Evolutionary conservation across 441 rosid species (phyloP).

Genomic region (Erodium trifolium): DNA sequence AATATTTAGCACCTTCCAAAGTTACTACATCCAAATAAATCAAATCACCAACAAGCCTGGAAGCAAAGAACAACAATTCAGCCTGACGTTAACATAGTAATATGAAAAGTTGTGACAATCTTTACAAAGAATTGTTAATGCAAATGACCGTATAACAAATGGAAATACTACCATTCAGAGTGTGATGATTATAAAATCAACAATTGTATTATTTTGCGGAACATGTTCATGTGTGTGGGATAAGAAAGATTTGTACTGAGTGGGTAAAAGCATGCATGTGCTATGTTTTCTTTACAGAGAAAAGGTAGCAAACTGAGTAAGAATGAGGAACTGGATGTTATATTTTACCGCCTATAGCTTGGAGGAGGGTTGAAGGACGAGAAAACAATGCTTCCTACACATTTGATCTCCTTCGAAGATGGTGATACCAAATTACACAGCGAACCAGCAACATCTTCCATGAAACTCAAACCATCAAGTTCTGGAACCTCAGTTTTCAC

Average conservation of each 20-base stretch:
- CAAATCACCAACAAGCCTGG: conserved; percentile 94
- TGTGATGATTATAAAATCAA: background rate
- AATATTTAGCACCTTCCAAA: conserved; percentile 73
- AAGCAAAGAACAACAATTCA: background rate
- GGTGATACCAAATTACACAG: conserved; percentile 52
- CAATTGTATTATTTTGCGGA: no score
- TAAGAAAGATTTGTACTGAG: background rate
- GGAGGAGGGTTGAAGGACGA: conserved; percentile 99
- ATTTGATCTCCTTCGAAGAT: conserved; percentile 62
- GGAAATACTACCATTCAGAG: background rate
- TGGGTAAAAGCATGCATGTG: background rate
- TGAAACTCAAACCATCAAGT: conserved; percentile 84
- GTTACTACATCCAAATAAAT: conserved; percentile 86
- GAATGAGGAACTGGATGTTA: background rate
- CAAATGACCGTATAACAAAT: background rate
- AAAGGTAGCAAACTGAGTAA: background rate
- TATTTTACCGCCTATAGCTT: conserved; percentile 65
- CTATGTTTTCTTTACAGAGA: background rate
- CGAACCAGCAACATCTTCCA: conserved; percentile 88
- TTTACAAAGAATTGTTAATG: background rate
- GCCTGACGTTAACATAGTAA: background rate
- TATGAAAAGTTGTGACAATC: background rate
- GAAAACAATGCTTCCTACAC: conserved; percentile 77
- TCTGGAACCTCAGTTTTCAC: conserved; percentile 62
- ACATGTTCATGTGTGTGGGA: background rate